Evolutionary conservation across 306 rosid species (phyloP), one percentile per base, ranked within the genome.

Genomic region (Psophocarpus tetragonolobus): DNA sequence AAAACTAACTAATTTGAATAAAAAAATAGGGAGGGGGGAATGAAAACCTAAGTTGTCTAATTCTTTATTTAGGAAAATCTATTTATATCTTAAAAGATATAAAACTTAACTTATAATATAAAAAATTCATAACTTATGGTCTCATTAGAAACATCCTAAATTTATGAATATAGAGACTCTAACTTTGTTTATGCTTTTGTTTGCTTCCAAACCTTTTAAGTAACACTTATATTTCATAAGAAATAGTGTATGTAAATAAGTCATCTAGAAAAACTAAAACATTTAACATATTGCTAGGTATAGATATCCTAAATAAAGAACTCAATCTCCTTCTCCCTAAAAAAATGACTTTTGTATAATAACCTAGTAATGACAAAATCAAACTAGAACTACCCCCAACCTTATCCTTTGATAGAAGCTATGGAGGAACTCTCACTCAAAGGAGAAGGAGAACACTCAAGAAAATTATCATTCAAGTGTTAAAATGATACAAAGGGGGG

Each of bases 91-190:
- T 56, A 1, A 56, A 36, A 72, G 24, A 35, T 20, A 12, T 3
- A 51, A 35, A 51, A 35, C 14, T 11, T n/a, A 51, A n/a, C 45
- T 47, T 70, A 48, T 36, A 38, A 9, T 23, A 71, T 35, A 8
- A 41, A 73, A 56, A 3, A 38, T 39, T 20, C 32, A 74, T 38
- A 24, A 27, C 36, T 35, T 18, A 39, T n/a, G 27, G 57, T 5
- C 35, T 63, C 80, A 47, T 53, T 51, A 65, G 67, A 66, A 23
- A 26, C 23, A 62, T 21, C 51, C 39, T 20, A 63, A 62, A 74
- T n/a, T 38, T 57, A 73, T 75, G 71, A 75, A 44, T 44, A 76
- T 15, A 76, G 12, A 76, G n/a, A 71, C 15, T 9, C 5, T 48
- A 24, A 27, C 30, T 47, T 71, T 38, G 12, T 29, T 17, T 50